Base-by-base conservation (phyloP, 2,329 filamentous ascomycete species). In the Talaromyces sp. region DNA sequence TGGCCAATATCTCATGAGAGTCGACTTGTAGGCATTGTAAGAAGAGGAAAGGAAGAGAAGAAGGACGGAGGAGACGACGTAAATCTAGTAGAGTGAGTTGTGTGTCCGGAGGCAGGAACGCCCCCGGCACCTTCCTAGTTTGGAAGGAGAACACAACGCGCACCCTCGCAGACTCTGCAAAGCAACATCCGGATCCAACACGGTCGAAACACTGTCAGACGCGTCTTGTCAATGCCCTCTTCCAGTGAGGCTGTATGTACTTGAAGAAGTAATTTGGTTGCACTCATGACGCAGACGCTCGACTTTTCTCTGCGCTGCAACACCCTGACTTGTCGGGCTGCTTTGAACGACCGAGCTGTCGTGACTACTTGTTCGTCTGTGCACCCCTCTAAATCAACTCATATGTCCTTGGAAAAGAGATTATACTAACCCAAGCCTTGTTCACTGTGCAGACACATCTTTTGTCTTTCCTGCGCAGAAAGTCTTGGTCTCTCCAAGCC, bases 311-410 rank as follows among this genome's bases (percentile, higher is more conserved):
- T 96, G 26, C 84, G 85, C 38, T 97, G 93, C 79, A 97, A 97
- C 72, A 84, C 86, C 29, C 80, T 93, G 38, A 89, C 87, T 63
- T 97, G 93, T 69, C 84, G 90, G 53, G 79, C 78, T 46, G 84
- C 87, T 65, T 81, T 96, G 35, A 81, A 79, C 35, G 86, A 89
- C 46, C 82, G 83, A 64, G 93, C 91, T 11, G 82, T 96, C 1
- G 91, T 96, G 35, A 96, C 93, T 4, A 95, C 90, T 14, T 98
- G 93, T 84, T 91, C 89, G 91, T 90, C 72, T 66, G 79, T 72
- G 21, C 29, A 38, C 26, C 35, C 27, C 27, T 66, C 38, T 32
- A 51, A 19, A 38, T 9, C 63, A 38, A 38, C 7, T n/a, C 17
- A 38, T 17, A 8, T 2, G 17, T 38, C 32, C 10, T 32, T 35